Base-by-base conservation (phyloP, 495 filamentous ascomycete genomes). In the Podospora conica region DNA sequence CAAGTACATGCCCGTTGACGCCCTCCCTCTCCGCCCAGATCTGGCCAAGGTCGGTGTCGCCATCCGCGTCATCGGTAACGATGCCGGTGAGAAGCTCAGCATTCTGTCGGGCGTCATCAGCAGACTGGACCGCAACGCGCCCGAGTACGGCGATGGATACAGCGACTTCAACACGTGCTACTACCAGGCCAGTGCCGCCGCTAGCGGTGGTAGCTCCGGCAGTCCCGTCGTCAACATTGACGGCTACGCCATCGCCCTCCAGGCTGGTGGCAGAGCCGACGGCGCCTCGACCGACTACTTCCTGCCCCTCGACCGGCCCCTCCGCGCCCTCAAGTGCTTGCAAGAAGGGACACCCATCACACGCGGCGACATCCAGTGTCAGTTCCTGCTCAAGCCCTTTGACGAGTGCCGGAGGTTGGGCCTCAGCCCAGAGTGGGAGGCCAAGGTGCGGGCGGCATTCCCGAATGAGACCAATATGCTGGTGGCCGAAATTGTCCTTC, bases 131-230 rank as follows among this genome's bases (percentile, higher is more conserved):
- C 85, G 95, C 61, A 99, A 99, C 77, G 95, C 95, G 6, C 95
- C 95, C 8, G 95, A 99, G 70, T 99, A 99, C 70, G 94, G 95
- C 40, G 95, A 98, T 67, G 95, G 95, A 2, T 99, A 99, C 77
- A 93, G 93, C 76, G 95, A 99, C 73, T 99, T 99, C 82, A 99
- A 98, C 74, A 98, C 95, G 33, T 97, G 97, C 76, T 99, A 99
- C 77, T 98, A 98, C 67, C 95, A 99, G 81, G 95, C 95, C 66
- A 96, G 94, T 15, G 95, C 95, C 27, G 93, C 95, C 8, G 95
- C 95, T 11, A 97, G 91, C 75, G 95, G 95, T 64, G 95, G 95
- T 69, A 96, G 92, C 78, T 98, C 96, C 10, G 95, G 95, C 27
- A 95, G 91, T 86, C 95, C 95, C 1, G 95, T 99, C 3, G 93